phyloP scores from a whole-genome alignment of 1,139 yeast species.

The Groenewaldozyma sp. region DNA sequence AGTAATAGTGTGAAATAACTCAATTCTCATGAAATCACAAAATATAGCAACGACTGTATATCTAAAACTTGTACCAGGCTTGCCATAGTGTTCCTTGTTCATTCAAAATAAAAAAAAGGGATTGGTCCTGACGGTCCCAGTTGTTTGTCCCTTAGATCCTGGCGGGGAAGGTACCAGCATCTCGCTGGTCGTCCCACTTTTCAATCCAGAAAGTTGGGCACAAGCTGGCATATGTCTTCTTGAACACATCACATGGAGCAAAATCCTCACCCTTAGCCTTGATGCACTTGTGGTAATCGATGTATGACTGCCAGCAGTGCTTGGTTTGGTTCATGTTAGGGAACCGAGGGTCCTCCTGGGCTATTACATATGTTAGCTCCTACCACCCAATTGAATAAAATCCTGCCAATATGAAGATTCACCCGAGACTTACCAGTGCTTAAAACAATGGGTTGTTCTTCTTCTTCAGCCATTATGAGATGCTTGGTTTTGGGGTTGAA shows the following conservation, averaged over 20 bases:
- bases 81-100: too few species aligned
- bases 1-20: too few species aligned
- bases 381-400: background rate
- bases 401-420: too few species aligned
- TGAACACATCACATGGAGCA: constrained; percentile 94
- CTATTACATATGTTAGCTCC: background rate
- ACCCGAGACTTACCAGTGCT: constrained; percentile 19
- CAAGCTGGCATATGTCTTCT: constrained; percentile 79
- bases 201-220: constrained; percentile 93
- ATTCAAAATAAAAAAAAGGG: background rate
- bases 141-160: constrained; percentile 30
- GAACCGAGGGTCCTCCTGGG: constrained; percentile 21
- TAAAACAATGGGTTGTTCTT: constrained; percentile 18
- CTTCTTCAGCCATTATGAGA: constrained; percentile 16
- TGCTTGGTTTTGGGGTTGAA: background rate
- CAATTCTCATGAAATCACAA: background rate
- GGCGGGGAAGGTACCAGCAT: constrained; percentile 60
- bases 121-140: background rate
- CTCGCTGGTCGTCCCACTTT: constrained; percentile 95
- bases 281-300: constrained; percentile 96
- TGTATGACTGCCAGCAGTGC: constrained; percentile 97
- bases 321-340: constrained; percentile 96
- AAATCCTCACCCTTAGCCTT: constrained; percentile 96
- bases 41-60: background rate
- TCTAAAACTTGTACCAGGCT: background rate